Conservation (phyloP, 1,139 yeast genomes). For the Blastobotrys capitulatus region DNA sequence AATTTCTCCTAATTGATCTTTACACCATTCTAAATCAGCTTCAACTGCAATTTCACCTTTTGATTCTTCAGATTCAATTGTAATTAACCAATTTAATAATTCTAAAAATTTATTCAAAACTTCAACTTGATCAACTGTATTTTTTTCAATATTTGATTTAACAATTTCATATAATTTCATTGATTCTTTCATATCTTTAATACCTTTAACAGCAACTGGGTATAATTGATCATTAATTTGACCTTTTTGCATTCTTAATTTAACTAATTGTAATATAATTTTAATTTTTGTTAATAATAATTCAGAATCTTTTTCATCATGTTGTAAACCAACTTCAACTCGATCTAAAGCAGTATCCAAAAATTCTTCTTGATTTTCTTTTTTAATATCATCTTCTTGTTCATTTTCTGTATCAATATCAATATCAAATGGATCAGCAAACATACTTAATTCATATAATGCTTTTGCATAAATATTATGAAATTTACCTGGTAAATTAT, state of each 20-base stretch:
- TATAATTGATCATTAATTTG: slow-evolving; percentile 9
- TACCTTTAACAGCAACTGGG: slow-evolving; percentile 12
- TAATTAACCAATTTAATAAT: slow-evolving; percentile 52
- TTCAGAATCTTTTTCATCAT: slow-evolving; percentile 39
- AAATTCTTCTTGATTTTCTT: slow-evolving; percentile 43
- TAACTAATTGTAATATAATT: slow-evolving; percentile 44
- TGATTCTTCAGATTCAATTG: slow-evolving; percentile 44
- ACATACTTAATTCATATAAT: slow-evolving; percentile 56
- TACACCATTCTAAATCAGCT: slow-evolving; percentile 22
- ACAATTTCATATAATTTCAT: slow-evolving; percentile 43
- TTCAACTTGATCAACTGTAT: slow-evolving; percentile 20
- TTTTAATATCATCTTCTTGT: slow-evolving; percentile 7
- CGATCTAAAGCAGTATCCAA: slow-evolving; percentile 72
- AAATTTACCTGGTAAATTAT: slow-evolving; percentile 51
- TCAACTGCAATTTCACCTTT: slow-evolving; percentile 24
- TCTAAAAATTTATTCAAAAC: slow-evolving; percentile 40
- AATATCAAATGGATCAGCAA: slow-evolving; percentile 21
- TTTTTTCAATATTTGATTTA: slow-evolving; percentile 34
- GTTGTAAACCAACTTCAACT: slow-evolving; percentile 52
- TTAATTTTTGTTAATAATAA: slow-evolving; percentile 52
- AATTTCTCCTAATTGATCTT: slow-evolving; percentile 20
- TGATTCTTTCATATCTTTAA: slow-evolving; percentile 38
- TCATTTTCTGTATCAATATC: not conserved
- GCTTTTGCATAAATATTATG: slow-evolving; percentile 72
- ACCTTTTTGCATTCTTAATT: slow-evolving; percentile 23